A percentile compares a stretch with the other conserved stretches of the same genome.
phyloP scores from a whole-genome alignment of 169 alveolate genomes.

The Plasmodium knowlesi region DNA sequence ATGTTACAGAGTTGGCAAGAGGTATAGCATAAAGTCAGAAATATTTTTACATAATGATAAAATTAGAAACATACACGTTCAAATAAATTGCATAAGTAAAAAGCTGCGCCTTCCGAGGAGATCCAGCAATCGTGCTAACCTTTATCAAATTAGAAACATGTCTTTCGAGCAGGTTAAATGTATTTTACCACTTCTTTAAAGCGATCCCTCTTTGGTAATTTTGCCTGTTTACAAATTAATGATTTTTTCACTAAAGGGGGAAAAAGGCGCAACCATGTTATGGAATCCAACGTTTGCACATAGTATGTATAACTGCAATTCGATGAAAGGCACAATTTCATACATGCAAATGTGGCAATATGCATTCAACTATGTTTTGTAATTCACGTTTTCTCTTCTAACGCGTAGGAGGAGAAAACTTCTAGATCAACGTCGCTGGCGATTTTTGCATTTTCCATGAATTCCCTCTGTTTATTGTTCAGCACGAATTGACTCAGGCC shows the following conservation, averaged over 20 bases:
- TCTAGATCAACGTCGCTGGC: constrained; percentile 17
- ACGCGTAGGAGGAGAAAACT: constrained; percentile 62
- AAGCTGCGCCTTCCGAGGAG: neutral
- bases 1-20: neutral
- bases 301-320: neutral
- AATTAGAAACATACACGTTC: neutral
- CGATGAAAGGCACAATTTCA: neutral
- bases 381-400: constrained; percentile 5
- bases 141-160: neutral
- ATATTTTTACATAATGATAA: neutral
- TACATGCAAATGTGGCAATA: neutral
- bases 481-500: constrained; percentile 71
- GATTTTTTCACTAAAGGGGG: neutral
- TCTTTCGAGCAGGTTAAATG: neutral
- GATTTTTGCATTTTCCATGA: constrained; percentile 41
- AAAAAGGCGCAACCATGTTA: neutral
- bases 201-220: neutral
- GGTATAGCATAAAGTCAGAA: neutral
- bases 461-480: constrained; percentile 59
- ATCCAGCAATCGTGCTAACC: neutral
- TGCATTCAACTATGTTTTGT: neutral
- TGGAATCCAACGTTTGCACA: neutral
- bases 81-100: neutral
- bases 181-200: neutral
- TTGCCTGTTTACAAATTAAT: neutral